phyloP scores from a whole-genome alignment of 495 filamentous ascomycete species.

The Neurospora sp. region DNA sequence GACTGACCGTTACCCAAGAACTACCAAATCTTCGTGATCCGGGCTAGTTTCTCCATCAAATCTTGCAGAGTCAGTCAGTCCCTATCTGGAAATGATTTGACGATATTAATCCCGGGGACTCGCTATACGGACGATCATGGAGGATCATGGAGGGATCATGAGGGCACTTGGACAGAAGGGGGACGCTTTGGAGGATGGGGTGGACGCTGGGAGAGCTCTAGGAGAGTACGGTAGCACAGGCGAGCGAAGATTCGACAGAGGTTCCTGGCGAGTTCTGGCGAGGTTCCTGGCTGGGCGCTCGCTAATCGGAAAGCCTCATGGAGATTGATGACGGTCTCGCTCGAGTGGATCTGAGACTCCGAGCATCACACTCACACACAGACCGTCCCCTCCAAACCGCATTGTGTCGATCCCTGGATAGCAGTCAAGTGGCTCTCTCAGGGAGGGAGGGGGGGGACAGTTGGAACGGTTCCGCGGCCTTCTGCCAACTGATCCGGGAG shows the following conservation, averaged over 20 bases:
- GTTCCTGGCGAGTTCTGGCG: background rate
- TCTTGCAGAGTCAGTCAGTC: background rate
- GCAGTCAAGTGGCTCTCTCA: background rate
- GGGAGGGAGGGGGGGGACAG: background rate
- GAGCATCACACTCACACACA: background rate
- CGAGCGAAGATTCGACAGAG: background rate
- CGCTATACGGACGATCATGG: background rate
- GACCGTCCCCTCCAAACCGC: background rate
- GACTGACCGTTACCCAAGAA: background rate
- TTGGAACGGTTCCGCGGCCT: background rate
- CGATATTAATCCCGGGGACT: background rate
- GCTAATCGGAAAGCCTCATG: background rate
- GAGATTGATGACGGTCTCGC: background rate
- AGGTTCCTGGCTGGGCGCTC: background rate
- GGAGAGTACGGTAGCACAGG: background rate
- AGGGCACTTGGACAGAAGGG: background rate
- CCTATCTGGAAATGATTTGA: background rate
- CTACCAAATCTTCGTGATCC: background rate
- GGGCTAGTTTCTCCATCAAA: background rate
- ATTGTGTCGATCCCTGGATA: background rate
- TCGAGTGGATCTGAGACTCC: background rate
- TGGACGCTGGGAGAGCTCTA: no score
- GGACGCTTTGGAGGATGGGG: background rate
- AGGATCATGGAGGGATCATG: background rate
- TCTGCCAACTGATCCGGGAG: background rate